Conservation (phyloP, 2,329 filamentous ascomycete genomes). For the Lachnellula hyalina region DNA sequence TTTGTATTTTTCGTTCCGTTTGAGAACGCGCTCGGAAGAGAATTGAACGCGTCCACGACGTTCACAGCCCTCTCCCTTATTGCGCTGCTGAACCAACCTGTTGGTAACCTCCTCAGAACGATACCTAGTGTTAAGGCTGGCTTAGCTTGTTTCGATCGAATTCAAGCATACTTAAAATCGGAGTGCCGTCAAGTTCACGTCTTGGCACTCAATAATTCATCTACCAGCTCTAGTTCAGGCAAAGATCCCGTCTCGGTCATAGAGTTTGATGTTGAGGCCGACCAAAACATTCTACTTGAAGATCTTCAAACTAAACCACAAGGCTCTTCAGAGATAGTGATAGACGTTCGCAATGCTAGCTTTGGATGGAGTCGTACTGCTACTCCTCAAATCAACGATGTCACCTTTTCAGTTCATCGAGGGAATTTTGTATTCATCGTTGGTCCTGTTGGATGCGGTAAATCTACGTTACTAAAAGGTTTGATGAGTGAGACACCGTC, state of each 20-base stretch:
- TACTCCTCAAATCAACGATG: slow-evolving; percentile 14
- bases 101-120: slow-evolving; percentile 36
- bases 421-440: slow-evolving; percentile 21
- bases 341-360: slow-evolving; percentile 18
- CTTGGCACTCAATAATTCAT: slow-evolving; percentile 3
- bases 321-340: slow-evolving; percentile 7
- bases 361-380: slow-evolving; percentile 12
- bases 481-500: no score
- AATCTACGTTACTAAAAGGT: no score
- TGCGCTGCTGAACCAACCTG: slow-evolving; percentile 34
- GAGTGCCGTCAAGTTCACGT: slow-evolving; percentile 5
- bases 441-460: slow-evolving; percentile 10
- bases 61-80: slow-evolving; percentile 40
- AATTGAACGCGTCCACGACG: slow-evolving; percentile 23
- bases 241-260: neutral
- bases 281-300: slow-evolving; percentile 11
- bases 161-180: slow-evolving; percentile 32
- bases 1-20: slow-evolving; percentile 35
- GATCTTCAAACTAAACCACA: slow-evolving; percentile 1
- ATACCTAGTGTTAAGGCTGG: slow-evolving; percentile 35
- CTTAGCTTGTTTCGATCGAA: slow-evolving; percentile 36
- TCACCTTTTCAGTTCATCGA: slow-evolving; percentile 11
- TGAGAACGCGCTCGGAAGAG: slow-evolving; percentile 26
- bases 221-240: slow-evolving; percentile 9
- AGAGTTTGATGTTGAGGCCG: neutral